These are phyloP conservation scores for Incumbomyces delicatus DNA, from an alignment of 2,329 filamentous ascomycete species.

Conservation along the genomic window DNA sequence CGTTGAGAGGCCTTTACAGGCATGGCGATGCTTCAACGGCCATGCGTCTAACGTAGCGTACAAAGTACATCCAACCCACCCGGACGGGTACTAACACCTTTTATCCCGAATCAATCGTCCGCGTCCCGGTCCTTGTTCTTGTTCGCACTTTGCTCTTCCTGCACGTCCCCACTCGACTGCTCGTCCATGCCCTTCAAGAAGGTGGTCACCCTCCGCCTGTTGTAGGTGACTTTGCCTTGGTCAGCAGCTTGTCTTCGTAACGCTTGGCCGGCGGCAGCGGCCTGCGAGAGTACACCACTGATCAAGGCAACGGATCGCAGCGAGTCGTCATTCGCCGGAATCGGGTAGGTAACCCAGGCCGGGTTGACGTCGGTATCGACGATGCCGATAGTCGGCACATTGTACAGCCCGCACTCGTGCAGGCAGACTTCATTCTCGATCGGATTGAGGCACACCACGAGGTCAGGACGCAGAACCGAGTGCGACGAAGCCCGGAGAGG, in stretches of 20 bases:
- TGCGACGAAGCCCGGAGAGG: conserved; percentile 49
- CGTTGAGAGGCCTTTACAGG: too few relatives aligned
- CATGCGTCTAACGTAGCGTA: too few relatives aligned
- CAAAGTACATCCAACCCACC: too few relatives aligned
- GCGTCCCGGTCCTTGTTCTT: too few relatives aligned
- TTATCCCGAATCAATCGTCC: too few relatives aligned
- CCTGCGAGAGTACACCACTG: conserved; percentile 72
- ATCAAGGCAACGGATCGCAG: conserved; percentile 73
- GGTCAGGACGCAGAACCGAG: conserved; percentile 67
- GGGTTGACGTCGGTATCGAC: conserved; percentile 91
- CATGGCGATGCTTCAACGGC: too few relatives aligned
- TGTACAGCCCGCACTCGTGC: conserved; percentile 80
- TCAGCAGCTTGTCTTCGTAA: conserved; percentile 55
- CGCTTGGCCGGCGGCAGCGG: conserved; percentile 66
- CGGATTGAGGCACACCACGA: conserved; percentile 88
- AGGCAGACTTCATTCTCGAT: conserved; percentile 83
- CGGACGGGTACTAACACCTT: too few relatives aligned
- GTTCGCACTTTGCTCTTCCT: conserved; percentile 1
- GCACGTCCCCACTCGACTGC: conserved; percentile 14
- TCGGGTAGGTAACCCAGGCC: conserved; percentile 89
- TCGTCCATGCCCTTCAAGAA: conserved; percentile 14
- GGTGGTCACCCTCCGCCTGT: conserved; percentile 20
- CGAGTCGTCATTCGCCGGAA: conserved; percentile 96
- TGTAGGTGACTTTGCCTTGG: conserved; percentile 53
- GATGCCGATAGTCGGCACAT: conserved; percentile 86